Conservation (phyloP, 2,329 filamentous ascomycete species). For the Achaetomium macrosporum region DNA sequence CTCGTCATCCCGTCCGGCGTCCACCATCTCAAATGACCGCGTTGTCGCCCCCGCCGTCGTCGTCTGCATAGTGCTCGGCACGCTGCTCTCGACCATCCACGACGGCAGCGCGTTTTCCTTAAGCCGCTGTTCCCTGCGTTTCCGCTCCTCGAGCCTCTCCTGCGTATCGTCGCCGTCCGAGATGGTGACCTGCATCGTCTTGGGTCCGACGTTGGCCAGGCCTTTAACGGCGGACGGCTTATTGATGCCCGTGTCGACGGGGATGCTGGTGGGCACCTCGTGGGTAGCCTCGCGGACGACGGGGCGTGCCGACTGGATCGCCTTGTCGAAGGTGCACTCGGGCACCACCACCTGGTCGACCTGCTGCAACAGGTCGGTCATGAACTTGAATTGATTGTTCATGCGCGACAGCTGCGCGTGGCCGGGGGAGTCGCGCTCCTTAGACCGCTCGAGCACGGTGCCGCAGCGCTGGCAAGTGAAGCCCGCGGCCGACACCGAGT, state of each 20-base stretch:
- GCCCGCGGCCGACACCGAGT: conserved; percentile 62
- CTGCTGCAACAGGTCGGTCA: conserved; percentile 68
- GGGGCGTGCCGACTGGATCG: conserved; percentile 56
- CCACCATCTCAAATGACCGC: conserved; percentile 31
- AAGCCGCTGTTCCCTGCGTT: conserved; percentile 59
- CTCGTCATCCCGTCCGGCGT: conserved; percentile 36
- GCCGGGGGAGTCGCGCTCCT: conserved; percentile 62
- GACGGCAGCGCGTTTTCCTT: conserved; percentile 63
- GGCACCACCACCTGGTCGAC: conserved; percentile 72
- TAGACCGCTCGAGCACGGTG: conserved; percentile 56
- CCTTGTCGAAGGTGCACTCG: conserved; percentile 66
- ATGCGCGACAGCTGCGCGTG: conserved; percentile 68
- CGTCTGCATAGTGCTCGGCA: conserved; percentile 29
- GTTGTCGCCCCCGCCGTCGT: conserved; percentile 42
- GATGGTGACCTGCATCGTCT: conserved; percentile 64
- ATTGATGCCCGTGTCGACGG: conserved; percentile 47
- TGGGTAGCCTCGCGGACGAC: conserved; percentile 62
- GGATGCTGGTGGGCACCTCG: conserved; percentile 55
- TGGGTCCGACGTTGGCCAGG: conserved; percentile 58
- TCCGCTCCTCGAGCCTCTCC: conserved; percentile 53
- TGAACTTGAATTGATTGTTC: conserved; percentile 74
- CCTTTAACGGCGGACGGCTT: conserved; percentile 65
- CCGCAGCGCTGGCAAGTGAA: conserved; percentile 82
- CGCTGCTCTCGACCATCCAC: conserved; percentile 67
- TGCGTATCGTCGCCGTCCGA: conserved; percentile 62